Conservation (phyloP, 2,329 filamentous ascomycete species). For the Claviceps sp. region DNA sequence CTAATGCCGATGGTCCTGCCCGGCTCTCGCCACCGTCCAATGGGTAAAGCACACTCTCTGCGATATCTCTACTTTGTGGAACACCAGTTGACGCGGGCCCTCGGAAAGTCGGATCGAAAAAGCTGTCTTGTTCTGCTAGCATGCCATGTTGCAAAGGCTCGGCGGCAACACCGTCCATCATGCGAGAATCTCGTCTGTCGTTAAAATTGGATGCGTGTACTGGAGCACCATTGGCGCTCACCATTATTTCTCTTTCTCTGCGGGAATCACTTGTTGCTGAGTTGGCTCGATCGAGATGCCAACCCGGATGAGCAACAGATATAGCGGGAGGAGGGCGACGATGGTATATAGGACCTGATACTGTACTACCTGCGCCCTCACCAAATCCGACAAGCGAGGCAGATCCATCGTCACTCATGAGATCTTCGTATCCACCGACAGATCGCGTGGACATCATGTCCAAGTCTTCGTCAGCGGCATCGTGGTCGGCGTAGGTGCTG, state of each 20-base stretch:
- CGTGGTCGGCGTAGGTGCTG: constrained; percentile 31
- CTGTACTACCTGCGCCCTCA: constrained; percentile 76
- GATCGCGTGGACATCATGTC: constrained; percentile 32
- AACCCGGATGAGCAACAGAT: constrained; percentile 23
- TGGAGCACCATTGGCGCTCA: constrained; percentile 26
- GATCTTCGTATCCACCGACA: constrained; percentile 45
- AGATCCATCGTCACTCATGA: constrained; percentile 73
- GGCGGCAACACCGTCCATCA: constrained; percentile 51
- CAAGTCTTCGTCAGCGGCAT: constrained; percentile 41
- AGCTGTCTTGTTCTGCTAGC: constrained; percentile 35
- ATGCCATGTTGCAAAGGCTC: constrained; percentile 38
- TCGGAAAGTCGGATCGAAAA: constrained; percentile 51
- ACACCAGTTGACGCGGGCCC: constrained; percentile 35
- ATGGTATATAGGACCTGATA: constrained; percentile 63
- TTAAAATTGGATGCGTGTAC: constrained; percentile 32
- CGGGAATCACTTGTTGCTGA: constrained; percentile 37
- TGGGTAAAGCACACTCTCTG: constrained; percentile 49
- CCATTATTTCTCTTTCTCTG: constrained; percentile 20
- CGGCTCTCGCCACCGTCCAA: constrained; percentile 37
- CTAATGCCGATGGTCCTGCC: constrained; percentile 24
- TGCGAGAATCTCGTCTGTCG: constrained; percentile 46
- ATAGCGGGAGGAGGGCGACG: constrained; percentile 31
- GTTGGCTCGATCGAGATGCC: constrained; percentile 35
- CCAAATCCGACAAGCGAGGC: constrained; percentile 84
- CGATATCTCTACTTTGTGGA: constrained; percentile 34